A percentile compares a stretch with the other conserved stretches of the same genome.
These are phyloP conservation scores for Verticillium nubilum DNA, from an alignment of 2,329 filamentous ascomycete genomes.

Conservation along the genomic window DNA sequence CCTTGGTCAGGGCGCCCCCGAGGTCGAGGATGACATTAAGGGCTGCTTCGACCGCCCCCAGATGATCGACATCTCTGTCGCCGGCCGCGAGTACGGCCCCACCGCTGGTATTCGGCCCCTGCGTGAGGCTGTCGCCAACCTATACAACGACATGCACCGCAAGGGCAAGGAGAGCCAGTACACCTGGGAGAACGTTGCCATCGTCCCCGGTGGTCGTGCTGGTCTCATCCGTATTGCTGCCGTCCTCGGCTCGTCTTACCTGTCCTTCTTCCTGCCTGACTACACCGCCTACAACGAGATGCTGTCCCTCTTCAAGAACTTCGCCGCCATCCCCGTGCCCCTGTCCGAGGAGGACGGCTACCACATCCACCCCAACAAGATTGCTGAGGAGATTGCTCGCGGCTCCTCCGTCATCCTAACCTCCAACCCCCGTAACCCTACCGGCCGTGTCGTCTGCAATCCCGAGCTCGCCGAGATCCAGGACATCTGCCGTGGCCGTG, in stretches of 20 bases:
- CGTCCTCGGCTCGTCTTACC: conserved; percentile 84
- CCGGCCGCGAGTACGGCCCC: conserved; percentile 83
- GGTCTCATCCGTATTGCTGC: conserved; percentile 93
- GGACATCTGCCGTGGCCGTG: conserved; percentile 83
- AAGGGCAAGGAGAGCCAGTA: conserved; percentile 84
- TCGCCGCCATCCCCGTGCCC: conserved; percentile 81
- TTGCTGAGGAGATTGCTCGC: conserved; percentile 83
- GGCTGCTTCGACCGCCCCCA: conserved; percentile 82
- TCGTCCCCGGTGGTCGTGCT: conserved; percentile 88
- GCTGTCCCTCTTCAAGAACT: conserved; percentile 93
- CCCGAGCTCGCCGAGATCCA: conserved; percentile 86
- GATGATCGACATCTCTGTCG: conserved; percentile 70
- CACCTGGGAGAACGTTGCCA: conserved; percentile 95
- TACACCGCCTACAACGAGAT: conserved; percentile 99
- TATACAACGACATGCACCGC: conserved; percentile 92
- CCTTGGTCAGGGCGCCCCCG: conserved; percentile 86
- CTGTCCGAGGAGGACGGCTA: conserved; percentile 82
- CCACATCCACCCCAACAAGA: conserved; percentile 89
- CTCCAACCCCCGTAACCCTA: conserved; percentile 93
- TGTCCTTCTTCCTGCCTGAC: conserved; percentile 91
- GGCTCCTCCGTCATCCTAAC: conserved; percentile 87
- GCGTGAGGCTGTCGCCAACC: conserved; percentile 78
- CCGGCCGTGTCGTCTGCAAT: conserved; percentile 79
- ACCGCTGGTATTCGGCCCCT: conserved; percentile 91
- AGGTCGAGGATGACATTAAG: conserved; percentile 88